Evolutionary conservation across 148 eudicot species (phyloP), one percentile per base, ranked within the genome.

Genomic region (Tetragonia tetragonoides): DNA sequence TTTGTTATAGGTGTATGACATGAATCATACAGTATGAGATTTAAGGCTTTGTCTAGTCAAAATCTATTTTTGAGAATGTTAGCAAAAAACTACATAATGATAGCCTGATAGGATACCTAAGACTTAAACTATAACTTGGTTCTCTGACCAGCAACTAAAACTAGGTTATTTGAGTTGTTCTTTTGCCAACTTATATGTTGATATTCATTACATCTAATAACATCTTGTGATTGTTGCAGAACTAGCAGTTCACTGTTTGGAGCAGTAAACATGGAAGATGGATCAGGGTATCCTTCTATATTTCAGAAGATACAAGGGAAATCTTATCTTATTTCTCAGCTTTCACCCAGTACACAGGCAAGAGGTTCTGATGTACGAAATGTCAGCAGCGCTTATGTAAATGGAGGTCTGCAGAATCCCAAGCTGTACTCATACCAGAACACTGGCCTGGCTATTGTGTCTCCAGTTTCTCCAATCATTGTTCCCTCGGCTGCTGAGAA

Each of bases 201-300:
- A 28, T 28, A 28, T 28, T 0, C 34, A 28, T 28, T n/a, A n/a
- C n/a, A n/a, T n/a, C n/a, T n/a, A n/a, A n/a, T n/a, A n/a, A n/a
- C n/a, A n/a, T n/a, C n/a, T n/a, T n/a, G n/a, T n/a, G n/a, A n/a
- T n/a, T 28, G 34, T 28, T 28, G 34, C 34, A 28, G 34, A 28
- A 28, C 34, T 28, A 0, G 34, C 34, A 28, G 34, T 28, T 28
- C 34, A 28, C 1, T 28, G 34, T 28, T 37, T 62, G 49, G 53
- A 44, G 63, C 70, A 8, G 66, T 65, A 81, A 86, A 75, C 73
- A 88, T 88, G 93, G 77, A 78, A 16, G 87, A 90, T 70, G 85
- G 82, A 75, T 75, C 84, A 63, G 81, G 68, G 21, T 78, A 81
- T 83, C 83, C 87, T 21, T 84, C 91, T 66, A 56, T 84, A 61